phyloP scores from a whole-genome alignment of 1,284 basidiomycete species.

The Cryptococcus deneoformans region DNA sequence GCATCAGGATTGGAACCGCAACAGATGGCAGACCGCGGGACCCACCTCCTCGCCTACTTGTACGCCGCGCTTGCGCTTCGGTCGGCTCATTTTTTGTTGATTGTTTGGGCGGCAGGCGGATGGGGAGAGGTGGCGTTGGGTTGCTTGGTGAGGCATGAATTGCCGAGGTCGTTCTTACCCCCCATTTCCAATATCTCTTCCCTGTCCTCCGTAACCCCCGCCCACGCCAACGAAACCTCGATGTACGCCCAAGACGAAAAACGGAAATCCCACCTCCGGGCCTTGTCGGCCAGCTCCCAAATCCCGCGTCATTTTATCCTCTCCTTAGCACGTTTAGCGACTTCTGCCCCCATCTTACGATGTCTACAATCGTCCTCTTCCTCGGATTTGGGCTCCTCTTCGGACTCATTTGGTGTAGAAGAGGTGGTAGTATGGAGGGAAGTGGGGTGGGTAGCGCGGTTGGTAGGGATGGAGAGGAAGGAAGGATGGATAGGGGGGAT shows the following conservation, averaged over 20 bases:
- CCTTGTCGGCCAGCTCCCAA: conserved; percentile 61
- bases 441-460: conserved; percentile 69
- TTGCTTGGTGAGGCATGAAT: conserved; percentile 61
- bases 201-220: too few relatives aligned
- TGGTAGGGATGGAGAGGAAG: conserved; percentile 75
- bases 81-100: conserved; percentile 53
- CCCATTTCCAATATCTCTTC: conserved; percentile 34
- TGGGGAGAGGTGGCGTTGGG: conserved; percentile 78
- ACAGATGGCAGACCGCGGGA: conserved; percentile 33
- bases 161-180: conserved; percentile 52
- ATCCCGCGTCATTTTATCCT: conserved; percentile 68
- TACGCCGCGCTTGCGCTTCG: conserved; percentile 42
- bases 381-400: too few relatives aligned
- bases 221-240: too few relatives aligned
- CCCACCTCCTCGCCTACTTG: conserved; percentile 44
- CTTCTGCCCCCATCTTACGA: too few relatives aligned
- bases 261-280: too few relatives aligned
- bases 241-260: too few relatives aligned
- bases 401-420: conserved; percentile 53
- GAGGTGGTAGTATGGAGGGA: conserved; percentile 67
- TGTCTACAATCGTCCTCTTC: too few relatives aligned
- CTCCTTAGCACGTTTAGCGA: conserved; percentile 56
- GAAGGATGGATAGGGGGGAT: conserved; percentile 61
- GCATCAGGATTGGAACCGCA: conserved; percentile 15
- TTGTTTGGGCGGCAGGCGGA: conserved; percentile 79